Evolutionary conservation across 1,284 basidiomycete species (phyloP).

Genomic region (Leccinum angustisporum): DNA sequence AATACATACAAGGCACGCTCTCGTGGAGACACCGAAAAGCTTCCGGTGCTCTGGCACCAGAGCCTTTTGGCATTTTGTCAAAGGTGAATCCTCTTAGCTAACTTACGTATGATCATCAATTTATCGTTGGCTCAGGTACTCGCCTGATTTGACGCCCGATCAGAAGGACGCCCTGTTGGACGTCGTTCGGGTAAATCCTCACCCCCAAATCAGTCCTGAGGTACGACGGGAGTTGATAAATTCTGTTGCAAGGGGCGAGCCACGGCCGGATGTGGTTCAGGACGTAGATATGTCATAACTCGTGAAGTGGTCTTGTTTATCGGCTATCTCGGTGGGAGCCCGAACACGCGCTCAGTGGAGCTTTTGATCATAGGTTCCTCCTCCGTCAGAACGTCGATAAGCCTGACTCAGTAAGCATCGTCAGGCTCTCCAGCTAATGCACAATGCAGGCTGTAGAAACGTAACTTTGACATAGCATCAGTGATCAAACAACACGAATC

Average conservation of each 20-base stretch:
- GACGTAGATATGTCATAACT: slow-evolving; percentile 60
- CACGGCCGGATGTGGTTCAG: slow-evolving; percentile 50
- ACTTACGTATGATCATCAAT: not conserved
- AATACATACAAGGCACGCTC: slow-evolving; percentile 80
- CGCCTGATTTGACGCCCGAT: slow-evolving; percentile 94
- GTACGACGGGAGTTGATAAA: slow-evolving; percentile 85
- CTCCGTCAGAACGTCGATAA: not conserved
- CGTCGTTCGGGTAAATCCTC: slow-evolving; percentile 84
- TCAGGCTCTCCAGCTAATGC: not conserved
- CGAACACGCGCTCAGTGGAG: too few relatives aligned
- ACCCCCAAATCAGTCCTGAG: slow-evolving; percentile 88
- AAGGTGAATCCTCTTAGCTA: slow-evolving; percentile 53
- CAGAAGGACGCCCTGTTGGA: slow-evolving; percentile 98
- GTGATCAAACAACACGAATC: not conserved
- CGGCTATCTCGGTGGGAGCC: not conserved
- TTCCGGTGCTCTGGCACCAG: slow-evolving; percentile 99
- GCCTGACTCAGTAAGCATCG: not conserved
- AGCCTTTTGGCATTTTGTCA: slow-evolving; percentile 94
- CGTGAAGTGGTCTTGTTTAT: not conserved
- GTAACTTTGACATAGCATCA: not conserved
- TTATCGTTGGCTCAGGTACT: slow-evolving; percentile 62
- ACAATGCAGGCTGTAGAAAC: not conserved
- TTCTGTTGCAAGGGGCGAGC: slow-evolving; percentile 72
- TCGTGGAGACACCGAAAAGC: slow-evolving; percentile 66
- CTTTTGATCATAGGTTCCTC: slow-evolving; percentile 23